Evolutionary conservation across 2,329 filamentous ascomycete genomes (phyloP).

Genomic region (Neofusicoccum ribis): DNA sequence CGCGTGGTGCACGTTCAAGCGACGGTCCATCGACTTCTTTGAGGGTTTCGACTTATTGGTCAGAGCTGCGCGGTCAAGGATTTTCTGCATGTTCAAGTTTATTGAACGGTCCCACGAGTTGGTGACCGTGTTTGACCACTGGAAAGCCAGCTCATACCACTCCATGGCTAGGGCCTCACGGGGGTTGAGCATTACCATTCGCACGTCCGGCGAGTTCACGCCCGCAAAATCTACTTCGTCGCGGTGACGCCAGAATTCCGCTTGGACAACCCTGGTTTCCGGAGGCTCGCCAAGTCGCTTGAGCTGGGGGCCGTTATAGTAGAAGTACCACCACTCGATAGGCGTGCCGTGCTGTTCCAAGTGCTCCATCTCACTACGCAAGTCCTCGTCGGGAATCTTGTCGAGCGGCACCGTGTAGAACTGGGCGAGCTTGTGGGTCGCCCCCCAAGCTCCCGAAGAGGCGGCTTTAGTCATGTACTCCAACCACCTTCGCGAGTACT

Average conservation of each 20-base stretch:
- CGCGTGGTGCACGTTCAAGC: too few relatives aligned
- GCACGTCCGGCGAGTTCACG: neutral
- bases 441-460: constrained; percentile 40
- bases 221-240: neutral
- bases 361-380: neutral
- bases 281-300: neutral
- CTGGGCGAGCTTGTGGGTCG: constrained; percentile 33
- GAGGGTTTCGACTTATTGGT: too few relatives aligned
- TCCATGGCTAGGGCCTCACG: constrained; percentile 28
- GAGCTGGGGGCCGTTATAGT: neutral
- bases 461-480: constrained; percentile 49
- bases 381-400: neutral
- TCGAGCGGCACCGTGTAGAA: constrained; percentile 36
- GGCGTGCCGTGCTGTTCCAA: neutral
- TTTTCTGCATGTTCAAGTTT: neutral
- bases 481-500: constrained; percentile 40
- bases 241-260: neutral
- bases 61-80: neutral
- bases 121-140: neutral
- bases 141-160: constrained; percentile 31
- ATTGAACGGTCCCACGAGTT: neutral
- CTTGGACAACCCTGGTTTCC: neutral
- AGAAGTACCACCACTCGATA: neutral
- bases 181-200: neutral
- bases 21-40: too few relatives aligned